Conservation (phyloP, 768 basidiomycete species). For the Boletus eberwhitei region DNA sequence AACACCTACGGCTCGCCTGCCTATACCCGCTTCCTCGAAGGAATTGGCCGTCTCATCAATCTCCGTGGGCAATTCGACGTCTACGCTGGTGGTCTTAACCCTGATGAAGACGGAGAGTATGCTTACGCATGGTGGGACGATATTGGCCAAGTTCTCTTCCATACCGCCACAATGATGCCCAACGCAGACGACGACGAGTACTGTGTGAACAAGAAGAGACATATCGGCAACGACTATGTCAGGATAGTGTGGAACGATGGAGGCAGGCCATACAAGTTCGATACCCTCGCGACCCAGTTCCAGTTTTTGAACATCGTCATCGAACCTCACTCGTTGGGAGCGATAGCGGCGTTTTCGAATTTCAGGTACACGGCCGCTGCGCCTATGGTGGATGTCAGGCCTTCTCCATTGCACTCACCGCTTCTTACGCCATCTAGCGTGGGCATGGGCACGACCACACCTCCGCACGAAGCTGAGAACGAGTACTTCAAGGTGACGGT, state of each 20-base stretch:
- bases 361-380: conserved; percentile 28
- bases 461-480: conserved; percentile 64
- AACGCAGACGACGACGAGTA: conserved; percentile 63
- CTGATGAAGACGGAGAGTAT: conserved; percentile 92
- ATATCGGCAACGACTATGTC: conserved; percentile 96
- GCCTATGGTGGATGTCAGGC: conserved; percentile 11
- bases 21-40: conserved; percentile 90
- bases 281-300: conserved; percentile 90
- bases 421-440: conserved; percentile 6
- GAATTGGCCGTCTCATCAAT: conserved; percentile 83
- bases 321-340: conserved; percentile 84
- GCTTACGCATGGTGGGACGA: conserved; percentile 99
- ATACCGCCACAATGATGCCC: conserved; percentile 98
- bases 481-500: conserved; percentile 96
- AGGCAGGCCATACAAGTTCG: conserved; percentile 82
- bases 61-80: conserved; percentile 88
- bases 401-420: conserved; percentile 21
- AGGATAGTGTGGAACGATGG: conserved; percentile 98
- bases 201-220: conserved; percentile 84
- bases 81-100: conserved; percentile 88
- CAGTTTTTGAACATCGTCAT: conserved; percentile 98
- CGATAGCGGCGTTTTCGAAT: conserved; percentile 82
- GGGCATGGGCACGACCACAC: conserved; percentile 8
- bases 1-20: conserved; percentile 94
- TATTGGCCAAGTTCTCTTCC: conserved; percentile 91